Evolutionary conservation across 2,329 filamentous ascomycete genomes (phyloP).

Genomic region (Scortechinia acanthostroma): DNA sequence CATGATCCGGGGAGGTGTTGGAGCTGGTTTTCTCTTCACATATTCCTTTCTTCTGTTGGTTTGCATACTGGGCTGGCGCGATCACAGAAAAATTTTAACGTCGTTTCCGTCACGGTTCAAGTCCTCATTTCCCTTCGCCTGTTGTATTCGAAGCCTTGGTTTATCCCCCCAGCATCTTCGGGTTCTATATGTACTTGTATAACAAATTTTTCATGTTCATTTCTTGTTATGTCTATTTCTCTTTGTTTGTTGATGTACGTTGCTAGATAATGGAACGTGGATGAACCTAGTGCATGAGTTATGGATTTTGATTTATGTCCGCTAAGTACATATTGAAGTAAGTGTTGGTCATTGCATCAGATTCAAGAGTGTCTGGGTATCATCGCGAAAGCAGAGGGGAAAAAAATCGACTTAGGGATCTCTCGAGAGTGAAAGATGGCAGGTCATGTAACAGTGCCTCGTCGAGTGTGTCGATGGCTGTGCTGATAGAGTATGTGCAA

Average conservation of each 20-base stretch:
- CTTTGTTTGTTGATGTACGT: not conserved
- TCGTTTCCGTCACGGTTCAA: not conserved
- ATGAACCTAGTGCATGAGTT: not conserved
- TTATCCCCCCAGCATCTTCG: not conserved
- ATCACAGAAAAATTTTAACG: no score
- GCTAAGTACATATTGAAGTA: not conserved
- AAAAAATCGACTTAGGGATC: no score
- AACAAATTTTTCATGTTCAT: not conserved
- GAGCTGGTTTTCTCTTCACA: conserved; percentile 1
- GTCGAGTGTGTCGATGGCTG: no score
- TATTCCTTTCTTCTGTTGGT: not conserved
- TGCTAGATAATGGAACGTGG: conserved; percentile 1
- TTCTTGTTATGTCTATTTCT: not conserved
- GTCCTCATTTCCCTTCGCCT: not conserved
- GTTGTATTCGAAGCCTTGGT: not conserved
- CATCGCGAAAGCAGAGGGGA: not conserved
- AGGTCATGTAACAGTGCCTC: no score
- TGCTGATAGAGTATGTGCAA: not conserved
- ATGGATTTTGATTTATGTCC: not conserved
- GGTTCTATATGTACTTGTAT: not conserved
- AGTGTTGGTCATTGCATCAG: not conserved
- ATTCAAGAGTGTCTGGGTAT: not conserved
- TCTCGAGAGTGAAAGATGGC: no score
- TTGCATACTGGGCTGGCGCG: no score
- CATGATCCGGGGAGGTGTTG: not conserved